Percentiles rank a stretch among this genome's conserved stretches.
phyloP scores from a whole-genome alignment of 2,329 filamentous ascomycete species.

The Colletotrichum musicola region DNA sequence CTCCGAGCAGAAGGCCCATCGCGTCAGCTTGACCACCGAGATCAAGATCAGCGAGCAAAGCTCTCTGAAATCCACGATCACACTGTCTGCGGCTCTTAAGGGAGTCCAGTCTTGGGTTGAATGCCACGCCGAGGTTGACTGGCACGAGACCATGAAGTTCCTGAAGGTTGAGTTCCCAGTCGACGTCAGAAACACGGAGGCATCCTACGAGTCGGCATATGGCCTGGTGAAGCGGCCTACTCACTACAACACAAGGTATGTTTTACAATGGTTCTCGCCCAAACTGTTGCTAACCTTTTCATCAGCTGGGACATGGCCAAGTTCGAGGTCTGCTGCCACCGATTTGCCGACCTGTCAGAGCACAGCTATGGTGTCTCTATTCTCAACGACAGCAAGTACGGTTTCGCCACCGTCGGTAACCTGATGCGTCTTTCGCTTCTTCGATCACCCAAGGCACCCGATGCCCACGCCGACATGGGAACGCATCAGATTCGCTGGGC shows the following conservation, averaged over 20 bases:
- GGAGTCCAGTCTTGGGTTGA: conserved; percentile 79
- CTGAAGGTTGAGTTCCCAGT: conserved; percentile 99
- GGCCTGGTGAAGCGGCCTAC: conserved; percentile 90
- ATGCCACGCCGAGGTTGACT: conserved; percentile 89
- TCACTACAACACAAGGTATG: conserved; percentile 90
- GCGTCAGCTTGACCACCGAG: conserved; percentile 84
- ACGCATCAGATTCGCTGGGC: conserved; percentile 89
- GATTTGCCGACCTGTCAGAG: conserved; percentile 92
- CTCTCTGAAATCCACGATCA: conserved; percentile 88
- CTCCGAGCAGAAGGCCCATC: conserved; percentile 77
- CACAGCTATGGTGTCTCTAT: conserved; percentile 91
- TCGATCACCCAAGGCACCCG: conserved; percentile 90
- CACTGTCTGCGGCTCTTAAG: conserved; percentile 76
- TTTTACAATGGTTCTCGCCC: neutral
- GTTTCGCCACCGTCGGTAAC: conserved; percentile 90
- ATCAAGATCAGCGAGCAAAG: conserved; percentile 90
- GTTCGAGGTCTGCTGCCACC: conserved; percentile 96
- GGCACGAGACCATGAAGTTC: conserved; percentile 97
- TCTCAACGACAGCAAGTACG: conserved; percentile 95
- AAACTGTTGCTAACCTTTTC: conserved; percentile 1
- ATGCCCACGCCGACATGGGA: conserved; percentile 95
- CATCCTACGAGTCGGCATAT: conserved; percentile 95
- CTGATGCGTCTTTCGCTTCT: conserved; percentile 90
- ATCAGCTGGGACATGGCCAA: conserved; percentile 93
- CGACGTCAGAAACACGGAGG: conserved; percentile 89